Evolutionary conservation across 2,329 filamentous ascomycete genomes (phyloP), one percentile per base, ranked within the genome.

Genomic region (Paraconiothyrium sp.): DNA sequence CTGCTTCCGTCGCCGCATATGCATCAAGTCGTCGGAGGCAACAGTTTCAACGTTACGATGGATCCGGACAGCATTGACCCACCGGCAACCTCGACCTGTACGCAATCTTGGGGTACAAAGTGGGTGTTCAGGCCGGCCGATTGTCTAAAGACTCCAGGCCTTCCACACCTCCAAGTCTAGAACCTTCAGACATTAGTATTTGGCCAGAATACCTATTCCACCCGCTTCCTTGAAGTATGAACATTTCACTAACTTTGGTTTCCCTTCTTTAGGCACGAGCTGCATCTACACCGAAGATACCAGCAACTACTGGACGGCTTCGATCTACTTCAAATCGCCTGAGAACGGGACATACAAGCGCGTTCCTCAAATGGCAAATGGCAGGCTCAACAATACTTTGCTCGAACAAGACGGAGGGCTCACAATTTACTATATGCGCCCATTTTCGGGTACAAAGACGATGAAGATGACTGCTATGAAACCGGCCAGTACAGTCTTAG

Each of bases 371-470:
- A 74, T 76, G 52, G 74, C 73, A 27, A 80, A 80, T 59, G 62
- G 72, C 7, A 70, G 74, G 10, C 73, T 78, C 49, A 74, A 77
- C 61, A 54, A 48, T 7, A 60, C 51, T 13, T 37, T 63, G 16
- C 63, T 71, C 11, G 67, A 68, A 8, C 69, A 74, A 44, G 72
- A 76, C 5, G 78, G 76, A 10, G 76, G 78, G 24, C 72, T 76
- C 60, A 77, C 74, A 10, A 69, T 80, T 11, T 80, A 79, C 67
- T 80, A 80, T 58, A 74, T 72, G 63, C 71, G 66, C 41, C 71
- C 73, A 3, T 74, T 69, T 34, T 63, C 63, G 27, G 67, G 66
- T 9, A 66, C 41, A 11, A 70, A 64, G 7, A 66, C 72, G 3
- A 56, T 56, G 63, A 80, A 79, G 54, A 77, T 79, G n/a, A 57